Evolutionary conservation across 2,329 filamentous ascomycete species (phyloP).

Genomic region (Colletotrichum sp.): DNA sequence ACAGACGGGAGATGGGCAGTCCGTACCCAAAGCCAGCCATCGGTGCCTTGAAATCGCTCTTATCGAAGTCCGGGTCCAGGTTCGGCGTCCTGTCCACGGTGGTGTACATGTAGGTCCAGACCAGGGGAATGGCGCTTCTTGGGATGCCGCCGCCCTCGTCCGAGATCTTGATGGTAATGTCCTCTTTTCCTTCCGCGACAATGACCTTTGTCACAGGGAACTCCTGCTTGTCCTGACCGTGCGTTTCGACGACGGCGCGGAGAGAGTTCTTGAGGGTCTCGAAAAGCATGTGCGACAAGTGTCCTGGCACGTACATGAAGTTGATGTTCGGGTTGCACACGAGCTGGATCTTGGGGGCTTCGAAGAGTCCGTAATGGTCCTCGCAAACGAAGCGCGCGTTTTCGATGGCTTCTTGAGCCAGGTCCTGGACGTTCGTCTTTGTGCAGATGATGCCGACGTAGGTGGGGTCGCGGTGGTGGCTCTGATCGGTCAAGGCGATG

Average conservation of each 20-base stretch:
- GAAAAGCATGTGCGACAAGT: slow-evolving; percentile 98
- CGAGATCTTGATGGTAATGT: slow-evolving; percentile 98
- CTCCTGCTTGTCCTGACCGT: slow-evolving; percentile 93
- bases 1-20: slow-evolving; percentile 89
- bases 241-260: slow-evolving; percentile 92
- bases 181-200: slow-evolving; percentile 95
- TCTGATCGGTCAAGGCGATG: slow-evolving; percentile 94
- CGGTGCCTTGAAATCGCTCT: slow-evolving; percentile 98
- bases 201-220: slow-evolving; percentile 98
- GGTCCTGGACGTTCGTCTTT: slow-evolving; percentile 93
- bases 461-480: slow-evolving; percentile 83
- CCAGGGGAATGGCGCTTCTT: slow-evolving; percentile 87
- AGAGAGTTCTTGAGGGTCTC: slow-evolving; percentile 99
- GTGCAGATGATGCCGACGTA: slow-evolving; percentile 99
- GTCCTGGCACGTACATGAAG: slow-evolving; percentile 99
- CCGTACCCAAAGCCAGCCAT: slow-evolving; percentile 99
- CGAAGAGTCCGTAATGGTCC: slow-evolving; percentile 96
- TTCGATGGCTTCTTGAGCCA: slow-evolving; percentile 96
- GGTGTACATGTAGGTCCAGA: slow-evolving; percentile 99
- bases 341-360: slow-evolving; percentile 94
- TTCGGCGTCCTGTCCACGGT: slow-evolving; percentile 96
- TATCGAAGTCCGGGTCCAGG: slow-evolving; percentile 96
- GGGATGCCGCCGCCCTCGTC: slow-evolving; percentile 98
- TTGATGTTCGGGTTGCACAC: slow-evolving; percentile 93
- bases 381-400: slow-evolving; percentile 99